A percentile compares a stretch with the other conserved stretches of the same genome.
phyloP scores from a whole-genome alignment of 306 rosid species.

The Ceratonia siliqua region DNA sequence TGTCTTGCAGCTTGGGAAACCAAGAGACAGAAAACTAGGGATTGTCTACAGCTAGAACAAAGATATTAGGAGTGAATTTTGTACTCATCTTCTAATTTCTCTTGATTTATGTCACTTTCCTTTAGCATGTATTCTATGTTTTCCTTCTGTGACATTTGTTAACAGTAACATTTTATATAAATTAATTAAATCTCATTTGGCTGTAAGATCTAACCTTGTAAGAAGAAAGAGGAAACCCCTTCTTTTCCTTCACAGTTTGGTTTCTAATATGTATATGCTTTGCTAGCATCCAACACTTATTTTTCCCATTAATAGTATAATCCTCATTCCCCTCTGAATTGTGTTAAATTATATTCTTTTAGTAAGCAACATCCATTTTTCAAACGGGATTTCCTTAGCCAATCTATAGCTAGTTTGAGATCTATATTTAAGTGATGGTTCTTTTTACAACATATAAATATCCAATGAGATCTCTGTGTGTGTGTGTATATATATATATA shows the following conservation, averaged over 20 bases:
- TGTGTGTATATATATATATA: no score
- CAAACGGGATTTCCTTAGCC: neutral
- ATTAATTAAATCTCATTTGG: neutral
- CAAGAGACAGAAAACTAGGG: neutral
- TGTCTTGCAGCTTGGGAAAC: neutral
- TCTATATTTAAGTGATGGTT: neutral
- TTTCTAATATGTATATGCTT: neutral
- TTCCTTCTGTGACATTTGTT: neutral
- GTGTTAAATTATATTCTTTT: neutral
- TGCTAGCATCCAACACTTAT: neutral
- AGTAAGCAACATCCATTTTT: neutral
- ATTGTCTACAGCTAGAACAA: neutral
- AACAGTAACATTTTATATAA: neutral
- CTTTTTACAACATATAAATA: no score
- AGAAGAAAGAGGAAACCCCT: neutral
- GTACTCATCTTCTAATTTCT: neutral
- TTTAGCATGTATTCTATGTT: neutral
- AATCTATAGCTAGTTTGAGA: neutral
- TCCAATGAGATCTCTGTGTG: no score
- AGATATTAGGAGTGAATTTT: neutral
- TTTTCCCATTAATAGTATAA: neutral
- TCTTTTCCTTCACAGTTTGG: neutral
- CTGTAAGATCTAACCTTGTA: neutral
- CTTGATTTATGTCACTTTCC: neutral
- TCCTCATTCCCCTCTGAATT: neutral